Evolutionary conservation across 2,329 filamentous ascomycete genomes (phyloP), one percentile per base, ranked within the genome.

Genomic region (Xylaria sp.): DNA sequence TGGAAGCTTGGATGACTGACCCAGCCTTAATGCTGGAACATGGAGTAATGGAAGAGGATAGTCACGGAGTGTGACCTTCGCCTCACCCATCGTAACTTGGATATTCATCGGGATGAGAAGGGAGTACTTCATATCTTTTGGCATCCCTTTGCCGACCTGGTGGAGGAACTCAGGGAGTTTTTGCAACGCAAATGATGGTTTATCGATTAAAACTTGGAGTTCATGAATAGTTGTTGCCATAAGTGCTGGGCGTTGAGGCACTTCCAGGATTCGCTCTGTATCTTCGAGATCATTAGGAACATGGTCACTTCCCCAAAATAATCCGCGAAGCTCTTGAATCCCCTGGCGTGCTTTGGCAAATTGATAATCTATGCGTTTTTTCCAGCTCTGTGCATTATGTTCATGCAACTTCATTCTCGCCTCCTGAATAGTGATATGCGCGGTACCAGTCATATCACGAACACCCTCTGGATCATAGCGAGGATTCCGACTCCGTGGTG

Each of bases 121-220:
- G 9, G 92, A 88, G 74, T 98, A 99, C 71, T 94, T 82, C 85
- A 93, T 99, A 71, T 96, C 89, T 64, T 87, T 83, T 1, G 95
- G 95, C 87, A 99, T 96, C 1, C 95, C 95, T 78, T 99, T 99
- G n/a, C 95, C 95, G 60, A 98, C 89, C 48, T 87, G 86, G 72
- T 97, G 85, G 25, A 99, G 80, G 73, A 96, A 99, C 15, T 90
- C 85, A 0, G 94, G 91, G 56, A 94, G 87, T 11, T 97, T 88
- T 2, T 86, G 82, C 61, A 96, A 80, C 0, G 93, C 90, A 73
- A 99, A 99, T 0, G 91, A 94, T 0, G 95, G 95, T 74, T 97
- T 97, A 76, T 98, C 95, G 61, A 99, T 83, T 31, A 87, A 81
- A 57, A 99, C 83, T 65, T 94, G 90, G 31, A 99, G 80, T 73